phyloP scores from a whole-genome alignment of 2,329 filamentous ascomycete genomes.

The Didymella lethalis region DNA sequence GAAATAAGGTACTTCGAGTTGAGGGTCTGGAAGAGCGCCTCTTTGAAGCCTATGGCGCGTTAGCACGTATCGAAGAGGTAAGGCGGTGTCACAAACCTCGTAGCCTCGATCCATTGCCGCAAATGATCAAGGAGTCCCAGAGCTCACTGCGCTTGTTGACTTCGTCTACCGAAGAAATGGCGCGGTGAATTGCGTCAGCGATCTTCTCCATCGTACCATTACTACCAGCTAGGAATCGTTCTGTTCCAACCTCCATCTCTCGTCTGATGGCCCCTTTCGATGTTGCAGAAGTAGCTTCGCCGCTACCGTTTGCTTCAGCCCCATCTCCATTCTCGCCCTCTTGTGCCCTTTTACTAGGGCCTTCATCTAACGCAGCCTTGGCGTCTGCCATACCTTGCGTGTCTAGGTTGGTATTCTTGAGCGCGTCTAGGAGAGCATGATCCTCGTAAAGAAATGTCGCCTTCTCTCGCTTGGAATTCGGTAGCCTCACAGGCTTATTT shows the following conservation, averaged over 20 bases:
- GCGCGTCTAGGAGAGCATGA: constrained; percentile 61
- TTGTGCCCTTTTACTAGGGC: constrained; percentile 51
- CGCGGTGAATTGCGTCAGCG: constrained; percentile 81
- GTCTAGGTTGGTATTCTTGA: constrained; percentile 60
- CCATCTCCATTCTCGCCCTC: constrained; percentile 45
- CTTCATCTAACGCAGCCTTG: constrained; percentile 61
- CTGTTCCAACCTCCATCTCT: constrained; percentile 79
- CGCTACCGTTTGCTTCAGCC: constrained; percentile 40
- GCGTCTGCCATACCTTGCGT: constrained; percentile 59
- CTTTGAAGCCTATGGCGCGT: constrained; percentile 73
- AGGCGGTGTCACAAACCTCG: constrained; percentile 58
- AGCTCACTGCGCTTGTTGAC: constrained; percentile 83
- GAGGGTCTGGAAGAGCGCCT: constrained; percentile 83
- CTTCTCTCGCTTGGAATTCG: constrained; percentile 74
- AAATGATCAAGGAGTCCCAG: constrained; percentile 92
- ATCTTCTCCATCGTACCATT: constrained; percentile 82
- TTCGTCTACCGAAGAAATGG: constrained; percentile 83
- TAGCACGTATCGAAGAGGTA: constrained; percentile 38
- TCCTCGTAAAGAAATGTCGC: constrained; percentile 80
- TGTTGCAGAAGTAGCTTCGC: constrained; percentile 25
- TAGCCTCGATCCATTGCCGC: constrained; percentile 81
- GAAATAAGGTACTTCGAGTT: constrained; percentile 86
- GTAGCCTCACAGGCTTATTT: constrained; percentile 67
- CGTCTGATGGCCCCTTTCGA: constrained; percentile 51
- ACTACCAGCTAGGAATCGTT: constrained; percentile 71